A percentile compares a stretch with the other conserved stretches of the same genome.
Conservation (phyloP, 2,329 filamentous ascomycete species). For the Ophiostoma sp. region DNA sequence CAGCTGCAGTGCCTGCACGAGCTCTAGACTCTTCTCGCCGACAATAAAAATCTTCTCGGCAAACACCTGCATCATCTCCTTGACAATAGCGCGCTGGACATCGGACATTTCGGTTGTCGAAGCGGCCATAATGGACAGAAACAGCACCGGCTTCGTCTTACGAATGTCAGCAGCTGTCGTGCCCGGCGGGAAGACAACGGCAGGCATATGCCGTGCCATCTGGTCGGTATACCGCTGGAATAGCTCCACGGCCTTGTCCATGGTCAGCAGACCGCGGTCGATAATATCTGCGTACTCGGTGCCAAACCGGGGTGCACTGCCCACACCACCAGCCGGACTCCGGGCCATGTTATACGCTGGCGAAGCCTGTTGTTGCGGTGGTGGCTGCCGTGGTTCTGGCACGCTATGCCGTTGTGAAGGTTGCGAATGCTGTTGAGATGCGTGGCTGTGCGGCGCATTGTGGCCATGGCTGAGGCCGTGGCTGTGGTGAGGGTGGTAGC, state of each 20-base stretch:
- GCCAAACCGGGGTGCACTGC: slow-evolving; percentile 28
- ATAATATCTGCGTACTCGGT: slow-evolving; percentile 50
- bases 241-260: slow-evolving; percentile 55
- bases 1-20: slow-evolving; percentile 76
- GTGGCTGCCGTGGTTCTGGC: neutral
- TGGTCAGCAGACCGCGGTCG: slow-evolving; percentile 59
- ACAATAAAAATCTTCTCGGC: slow-evolving; percentile 72
- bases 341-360: slow-evolving; percentile 10
- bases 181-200: slow-evolving; percentile 58
- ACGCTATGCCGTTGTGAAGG: neutral
- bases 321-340: neutral
- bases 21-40: slow-evolving; percentile 78
- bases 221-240: slow-evolving; percentile 60
- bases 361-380: slow-evolving; percentile 17
- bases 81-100: slow-evolving; percentile 62
- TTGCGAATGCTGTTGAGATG: slow-evolving; percentile 19
- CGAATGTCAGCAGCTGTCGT: slow-evolving; percentile 58
- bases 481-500: slow-evolving; percentile 10
- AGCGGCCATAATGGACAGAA: slow-evolving; percentile 69
- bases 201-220: slow-evolving; percentile 63
- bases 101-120: slow-evolving; percentile 58
- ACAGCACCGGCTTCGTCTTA: slow-evolving; percentile 62
- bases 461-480: slow-evolving; percentile 19
- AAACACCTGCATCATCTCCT: slow-evolving; percentile 70
- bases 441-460: slow-evolving; percentile 18